phyloP scores from a whole-genome alignment of 2,329 filamentous ascomycete genomes.

The Thermothelomyces thermophilus region DNA sequence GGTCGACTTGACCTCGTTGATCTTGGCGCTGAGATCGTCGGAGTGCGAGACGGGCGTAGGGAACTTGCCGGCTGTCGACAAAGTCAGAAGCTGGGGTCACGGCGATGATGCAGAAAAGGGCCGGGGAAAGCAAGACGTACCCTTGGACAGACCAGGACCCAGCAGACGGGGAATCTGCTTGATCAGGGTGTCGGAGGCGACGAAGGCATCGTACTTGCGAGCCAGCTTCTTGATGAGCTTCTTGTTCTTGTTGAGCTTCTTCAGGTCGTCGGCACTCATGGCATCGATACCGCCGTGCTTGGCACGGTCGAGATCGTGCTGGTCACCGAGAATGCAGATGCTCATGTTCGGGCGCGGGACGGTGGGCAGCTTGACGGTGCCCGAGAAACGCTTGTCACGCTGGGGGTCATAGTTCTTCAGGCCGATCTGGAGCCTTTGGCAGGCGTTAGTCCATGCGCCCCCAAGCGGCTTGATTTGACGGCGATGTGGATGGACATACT shows the following conservation, averaged over 20 bases:
- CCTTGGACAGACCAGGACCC: slow-evolving; percentile 96
- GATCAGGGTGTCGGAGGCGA: slow-evolving; percentile 95
- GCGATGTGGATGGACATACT: slow-evolving; percentile 28
- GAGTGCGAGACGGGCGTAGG: slow-evolving; percentile 94
- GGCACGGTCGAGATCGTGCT: slow-evolving; percentile 99
- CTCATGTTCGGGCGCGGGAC: slow-evolving; percentile 87
- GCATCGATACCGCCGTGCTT: slow-evolving; percentile 98
- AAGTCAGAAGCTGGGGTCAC: slow-evolving; percentile 26
- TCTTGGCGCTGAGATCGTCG: slow-evolving; percentile 90
- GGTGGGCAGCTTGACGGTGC: slow-evolving; percentile 90
- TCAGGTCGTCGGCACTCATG: slow-evolving; percentile 97
- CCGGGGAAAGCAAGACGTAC: too few relatives aligned
- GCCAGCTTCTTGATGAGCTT: slow-evolving; percentile 99
- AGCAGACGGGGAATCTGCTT: slow-evolving; percentile 99
- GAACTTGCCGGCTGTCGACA: slow-evolving; percentile 86
- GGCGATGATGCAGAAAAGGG: not conserved
- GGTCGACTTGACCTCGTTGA: slow-evolving; percentile 99
- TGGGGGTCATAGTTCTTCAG: slow-evolving; percentile 99
- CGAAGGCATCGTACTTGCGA: slow-evolving; percentile 99
- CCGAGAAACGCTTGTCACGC: slow-evolving; percentile 99
- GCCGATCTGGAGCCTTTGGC: slow-evolving; percentile 57
- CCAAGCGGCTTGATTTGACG: not conserved
- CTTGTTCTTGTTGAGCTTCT: slow-evolving; percentile 99
- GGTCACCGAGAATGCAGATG: slow-evolving; percentile 70
- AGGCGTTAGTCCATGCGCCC: slow-evolving; percentile 6